Evolutionary conservation across 2,329 filamentous ascomycete genomes (phyloP).

Genomic region (Arthrobotrys conoides): DNA sequence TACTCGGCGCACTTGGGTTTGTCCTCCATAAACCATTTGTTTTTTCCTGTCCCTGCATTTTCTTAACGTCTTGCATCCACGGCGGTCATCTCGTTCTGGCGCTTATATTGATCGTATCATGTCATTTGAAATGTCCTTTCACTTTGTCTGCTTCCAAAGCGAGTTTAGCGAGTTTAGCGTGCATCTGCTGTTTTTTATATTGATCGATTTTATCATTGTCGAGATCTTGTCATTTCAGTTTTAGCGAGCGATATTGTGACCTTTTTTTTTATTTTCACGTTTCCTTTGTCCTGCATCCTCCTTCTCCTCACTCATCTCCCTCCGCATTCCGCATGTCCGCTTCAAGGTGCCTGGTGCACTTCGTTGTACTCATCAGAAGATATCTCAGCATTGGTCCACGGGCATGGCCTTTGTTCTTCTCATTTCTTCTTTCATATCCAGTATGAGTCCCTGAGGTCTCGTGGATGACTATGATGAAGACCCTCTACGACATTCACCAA

Average conservation of each 20-base stretch:
- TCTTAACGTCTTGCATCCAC: slow-evolving; percentile 57
- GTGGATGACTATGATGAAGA: slow-evolving; percentile 37
- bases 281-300: slow-evolving; percentile 59
- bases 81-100: slow-evolving; percentile 61
- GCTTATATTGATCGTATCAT: slow-evolving; percentile 58
- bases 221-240: slow-evolving; percentile 45
- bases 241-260: slow-evolving; percentile 60
- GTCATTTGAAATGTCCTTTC: slow-evolving; percentile 59
- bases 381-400: slow-evolving; percentile 53
- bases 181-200: slow-evolving; percentile 49
- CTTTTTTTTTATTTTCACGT: slow-evolving; percentile 34
- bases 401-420: slow-evolving; percentile 50
- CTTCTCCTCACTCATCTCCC: slow-evolving; percentile 40
- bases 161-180: slow-evolving; percentile 61
- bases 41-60: slow-evolving; percentile 39
- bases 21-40: slow-evolving; percentile 47
- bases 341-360: slow-evolving; percentile 60
- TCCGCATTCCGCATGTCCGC: slow-evolving; percentile 48
- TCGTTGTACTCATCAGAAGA: slow-evolving; percentile 59
- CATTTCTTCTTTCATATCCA: slow-evolving; percentile 37
- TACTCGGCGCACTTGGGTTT: slow-evolving; percentile 61
- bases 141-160: slow-evolving; percentile 45
- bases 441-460: slow-evolving; percentile 31
- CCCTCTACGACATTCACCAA: slow-evolving; percentile 36
- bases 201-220: slow-evolving; percentile 40